Conservation (phyloP, 768 basidiomycete species). For the Suillus decipiens region DNA sequence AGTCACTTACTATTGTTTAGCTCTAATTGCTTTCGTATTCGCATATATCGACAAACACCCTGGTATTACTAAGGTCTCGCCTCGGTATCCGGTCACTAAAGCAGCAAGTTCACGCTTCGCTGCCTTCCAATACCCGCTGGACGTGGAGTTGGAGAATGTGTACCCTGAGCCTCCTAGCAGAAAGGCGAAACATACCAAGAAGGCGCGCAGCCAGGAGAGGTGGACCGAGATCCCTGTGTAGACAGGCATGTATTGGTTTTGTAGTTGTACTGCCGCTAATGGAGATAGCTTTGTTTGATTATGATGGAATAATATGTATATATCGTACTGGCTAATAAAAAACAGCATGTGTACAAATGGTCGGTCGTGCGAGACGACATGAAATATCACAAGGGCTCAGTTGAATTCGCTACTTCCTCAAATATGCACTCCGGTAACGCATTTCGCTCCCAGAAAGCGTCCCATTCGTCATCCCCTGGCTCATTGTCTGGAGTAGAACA, state of each 20-base stretch:
- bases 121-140: conserved; percentile 26
- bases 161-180: conserved; percentile 15
- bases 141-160: conserved; percentile 18
- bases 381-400: not conserved
- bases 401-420: not conserved
- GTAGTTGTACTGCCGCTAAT: not conserved
- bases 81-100: conserved; percentile 31
- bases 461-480: conserved; percentile 48
- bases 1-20: conserved; percentile 16
- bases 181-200: conserved; percentile 14
- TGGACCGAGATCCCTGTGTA: conserved; percentile 27
- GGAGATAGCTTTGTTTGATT: conserved; percentile 17
- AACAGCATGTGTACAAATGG: not conserved
- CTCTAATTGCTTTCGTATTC: conserved; percentile 21
- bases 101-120: conserved; percentile 31
- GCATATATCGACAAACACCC: conserved; percentile 33
- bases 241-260: not conserved
- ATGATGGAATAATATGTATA: conserved; percentile 4
- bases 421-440: conserved; percentile 41
- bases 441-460: conserved; percentile 45
- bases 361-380: not conserved
- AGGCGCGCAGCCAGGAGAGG: not conserved
- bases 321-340: not conserved
- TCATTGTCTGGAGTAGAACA: conserved; percentile 27
- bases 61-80: conserved; percentile 24